Conservation (phyloP, 805 yeast genomes). For the Ogataea nonfermentans region DNA sequence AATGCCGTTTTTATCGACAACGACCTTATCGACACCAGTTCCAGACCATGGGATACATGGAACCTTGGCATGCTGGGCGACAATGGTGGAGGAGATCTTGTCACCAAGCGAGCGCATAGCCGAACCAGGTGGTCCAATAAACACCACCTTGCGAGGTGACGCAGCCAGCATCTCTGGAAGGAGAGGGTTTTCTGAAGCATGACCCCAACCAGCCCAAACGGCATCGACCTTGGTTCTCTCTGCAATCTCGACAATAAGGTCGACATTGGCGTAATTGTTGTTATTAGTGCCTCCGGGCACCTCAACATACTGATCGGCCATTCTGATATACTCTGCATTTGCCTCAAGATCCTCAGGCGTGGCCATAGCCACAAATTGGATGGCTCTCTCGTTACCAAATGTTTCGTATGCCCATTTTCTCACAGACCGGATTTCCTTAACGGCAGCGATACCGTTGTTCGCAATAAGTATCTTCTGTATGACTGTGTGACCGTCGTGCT, state of each 20-base stretch:
- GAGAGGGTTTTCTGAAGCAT: conserved; percentile 97
- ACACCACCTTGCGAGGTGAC: conserved; percentile 85
- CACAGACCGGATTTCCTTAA: conserved; percentile 93
- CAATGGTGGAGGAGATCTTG: conserved; percentile 95
- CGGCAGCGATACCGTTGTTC: conserved; percentile 99
- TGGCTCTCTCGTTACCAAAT: conserved; percentile 93
- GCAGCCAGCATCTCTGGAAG: conserved; percentile 92
- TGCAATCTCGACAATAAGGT: conserved; percentile 93
- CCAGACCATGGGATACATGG: conserved; percentile 99
- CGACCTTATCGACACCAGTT: conserved; percentile 87
- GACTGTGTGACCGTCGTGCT: conserved; percentile 93
- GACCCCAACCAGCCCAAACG: conserved; percentile 99
- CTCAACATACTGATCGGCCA: conserved; percentile 98
- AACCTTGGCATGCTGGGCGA: conserved; percentile 97
- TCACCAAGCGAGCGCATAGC: conserved; percentile 99
- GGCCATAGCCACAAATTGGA: conserved; percentile 96
- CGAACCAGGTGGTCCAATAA: conserved; percentile 98
- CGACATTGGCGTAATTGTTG: conserved; percentile 98
- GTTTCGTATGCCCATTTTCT: conserved; percentile 99
- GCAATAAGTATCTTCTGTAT: conserved; percentile 88
- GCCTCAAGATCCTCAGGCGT: conserved; percentile 99
- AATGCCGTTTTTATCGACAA: conserved; percentile 67
- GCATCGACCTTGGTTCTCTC: conserved; percentile 97
- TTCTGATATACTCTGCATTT: conserved; percentile 95
- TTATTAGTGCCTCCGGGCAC: conserved; percentile 99